phyloP scores from a whole-genome alignment of 2,329 filamentous ascomycete species.

The Spiromastix sp. region DNA sequence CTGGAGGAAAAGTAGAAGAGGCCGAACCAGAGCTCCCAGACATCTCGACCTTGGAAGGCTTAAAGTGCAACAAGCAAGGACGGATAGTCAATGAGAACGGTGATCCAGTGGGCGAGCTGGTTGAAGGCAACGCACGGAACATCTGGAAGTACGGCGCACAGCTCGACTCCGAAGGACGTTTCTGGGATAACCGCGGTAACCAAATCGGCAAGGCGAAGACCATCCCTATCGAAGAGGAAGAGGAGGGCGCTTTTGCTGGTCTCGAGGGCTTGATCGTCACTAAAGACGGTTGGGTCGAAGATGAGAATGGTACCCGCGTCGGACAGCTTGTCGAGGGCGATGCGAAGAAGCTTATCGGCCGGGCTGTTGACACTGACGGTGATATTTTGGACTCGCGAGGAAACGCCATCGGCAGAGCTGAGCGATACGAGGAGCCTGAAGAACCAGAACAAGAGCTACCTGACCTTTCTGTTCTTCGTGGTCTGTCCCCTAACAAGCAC shows the following conservation, averaged over 20 bases:
- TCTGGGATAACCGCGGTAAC: constrained; percentile 53
- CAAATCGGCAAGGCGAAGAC: constrained; percentile 50
- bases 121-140: constrained; percentile 56
- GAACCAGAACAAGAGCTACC: constrained; percentile 31
- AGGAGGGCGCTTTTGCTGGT: constrained; percentile 35
- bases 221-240: constrained; percentile 25
- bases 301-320: constrained; percentile 36
- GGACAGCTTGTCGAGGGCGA: constrained; percentile 49
- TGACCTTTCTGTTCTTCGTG: constrained; percentile 45
- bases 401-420: constrained; percentile 50
- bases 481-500: constrained; percentile 47
- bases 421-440: constrained; percentile 38
- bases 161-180: constrained; percentile 51
- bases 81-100: constrained; percentile 35
- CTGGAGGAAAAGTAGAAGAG: too few species aligned
- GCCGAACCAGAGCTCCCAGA: constrained; percentile 19
- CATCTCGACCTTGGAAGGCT: constrained; percentile 28
- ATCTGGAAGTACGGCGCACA: constrained; percentile 31
- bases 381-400: constrained; percentile 53
- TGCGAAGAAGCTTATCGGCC: constrained; percentile 48
- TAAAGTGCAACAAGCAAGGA: constrained; percentile 34
- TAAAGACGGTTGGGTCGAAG: constrained; percentile 39
- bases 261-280: constrained; percentile 37
- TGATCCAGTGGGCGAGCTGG: constrained; percentile 46
- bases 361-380: constrained; percentile 52